phyloP scores from a whole-genome alignment of 768 basidiomycete species.

The Kwoniella heveanensis region DNA sequence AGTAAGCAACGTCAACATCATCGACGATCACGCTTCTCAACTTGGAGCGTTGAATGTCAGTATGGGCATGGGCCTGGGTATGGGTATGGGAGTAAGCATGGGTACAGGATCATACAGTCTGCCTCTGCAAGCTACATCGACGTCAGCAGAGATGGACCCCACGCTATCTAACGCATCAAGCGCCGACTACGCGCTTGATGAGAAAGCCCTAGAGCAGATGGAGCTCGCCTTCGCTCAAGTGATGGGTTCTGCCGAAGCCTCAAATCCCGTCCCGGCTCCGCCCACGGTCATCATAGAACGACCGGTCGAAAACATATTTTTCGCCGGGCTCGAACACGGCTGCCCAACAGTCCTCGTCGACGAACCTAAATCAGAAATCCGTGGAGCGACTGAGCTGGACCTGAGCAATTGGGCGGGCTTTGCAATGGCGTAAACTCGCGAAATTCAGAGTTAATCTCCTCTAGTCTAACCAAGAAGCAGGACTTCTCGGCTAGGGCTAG shows the following conservation, averaged over 20 bases:
- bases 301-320: conserved; percentile 8
- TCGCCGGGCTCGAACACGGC: not conserved
- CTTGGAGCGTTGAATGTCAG: not conserved
- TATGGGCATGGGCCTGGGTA: not conserved
- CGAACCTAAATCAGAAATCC: conserved; percentile 13
- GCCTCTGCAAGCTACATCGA: not conserved
- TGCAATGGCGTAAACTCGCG: not conserved
- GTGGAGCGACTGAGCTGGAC: not conserved
- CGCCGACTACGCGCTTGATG: conserved; percentile 1
- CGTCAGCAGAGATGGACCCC: not conserved
- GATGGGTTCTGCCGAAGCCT: not conserved
- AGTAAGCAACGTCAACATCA: no score
- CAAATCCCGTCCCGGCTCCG: not conserved
- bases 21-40: not conserved
- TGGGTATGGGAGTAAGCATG: not conserved
- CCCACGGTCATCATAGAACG: conserved; percentile 14
- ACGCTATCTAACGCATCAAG: not conserved
- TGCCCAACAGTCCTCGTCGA: conserved; percentile 6
- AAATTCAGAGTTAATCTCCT: not conserved
- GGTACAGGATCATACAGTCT: not conserved
- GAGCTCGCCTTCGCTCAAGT: conserved; percentile 13
- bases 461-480: not conserved
- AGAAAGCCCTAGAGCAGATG: conserved; percentile 15
- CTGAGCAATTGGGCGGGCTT: conserved; percentile 18
- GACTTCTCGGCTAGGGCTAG: not conserved